Base-by-base conservation (phyloP, 2,329 filamentous ascomycete genomes). In the Pseudogymnoascus sp. region DNA sequence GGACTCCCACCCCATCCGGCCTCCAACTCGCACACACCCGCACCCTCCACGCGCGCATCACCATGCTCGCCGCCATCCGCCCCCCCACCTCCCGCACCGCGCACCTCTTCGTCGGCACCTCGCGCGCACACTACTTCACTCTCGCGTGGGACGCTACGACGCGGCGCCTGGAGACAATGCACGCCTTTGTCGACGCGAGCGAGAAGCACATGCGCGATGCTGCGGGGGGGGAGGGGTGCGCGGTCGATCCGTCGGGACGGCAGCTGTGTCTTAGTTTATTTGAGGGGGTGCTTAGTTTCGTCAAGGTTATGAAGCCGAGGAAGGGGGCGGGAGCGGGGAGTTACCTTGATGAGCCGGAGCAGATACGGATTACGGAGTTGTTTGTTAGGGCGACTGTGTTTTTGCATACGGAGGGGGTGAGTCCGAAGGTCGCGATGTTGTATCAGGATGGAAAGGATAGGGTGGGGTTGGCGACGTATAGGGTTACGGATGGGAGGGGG, bases 101-200 rank as follows among this genome's bases (percentile, higher is more conserved):
- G 68, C 85, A 97, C 65, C 84, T 99, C 64, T 96, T 99, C 72
- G 83, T 99, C 63, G 93, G 92, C 59, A 99, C 94, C 55, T 89
- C 96, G 72, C 86, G 89, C 62, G 89, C 90, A 68, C 87, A 92
- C 70, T 97, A 96, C 77, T 96, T 97, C 74, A 96, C 91, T 1
- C 75, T 96, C 17, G 86, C 82, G 13, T 99, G 94, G 92, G 86
- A 97, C 68, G 70, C 81, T 0, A 74, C 82, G 72, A 78, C 71
- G 4, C 75, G 75, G 17, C 73, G 78, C 63, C 74, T 88, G 2
- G 78, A 82, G 7, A 83, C 80, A 0, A 72, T 81, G 21, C 77
- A 68, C 67, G 69, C 76, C 1, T 81, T 84, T 41, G 75, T 79
- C 41, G 84, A 88, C 65, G 70, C 76, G 1, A 77, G 81, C 33